These are phyloP conservation scores for Flaveria bidentis DNA, from an alignment of 129 eudicot species.

Conservation along the genomic window DNA sequence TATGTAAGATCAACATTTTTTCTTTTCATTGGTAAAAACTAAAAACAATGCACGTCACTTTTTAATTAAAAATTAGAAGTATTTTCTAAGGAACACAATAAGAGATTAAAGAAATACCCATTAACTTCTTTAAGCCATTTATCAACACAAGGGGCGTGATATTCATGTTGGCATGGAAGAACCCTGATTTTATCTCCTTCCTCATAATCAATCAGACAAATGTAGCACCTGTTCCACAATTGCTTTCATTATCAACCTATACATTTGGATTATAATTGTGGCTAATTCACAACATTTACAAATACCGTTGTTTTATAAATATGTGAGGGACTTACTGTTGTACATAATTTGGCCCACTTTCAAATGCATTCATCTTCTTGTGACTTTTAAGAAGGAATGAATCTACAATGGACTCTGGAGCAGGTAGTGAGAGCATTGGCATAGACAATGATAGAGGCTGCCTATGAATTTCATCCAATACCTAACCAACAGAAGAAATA, in stretches of 20 bases:
- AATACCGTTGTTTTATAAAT: neutral
- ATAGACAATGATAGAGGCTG: conserved; percentile 70
- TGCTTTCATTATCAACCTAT: conserved; percentile 14
- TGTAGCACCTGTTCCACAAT: conserved; percentile 57
- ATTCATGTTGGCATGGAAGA: conserved; percentile 76
- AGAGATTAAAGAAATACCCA: conserved; percentile 44
- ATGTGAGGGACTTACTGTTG: conserved; percentile 66
- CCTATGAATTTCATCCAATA: conserved; percentile 81
- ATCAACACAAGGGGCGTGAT: conserved; percentile 59
- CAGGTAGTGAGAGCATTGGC: conserved; percentile 65
- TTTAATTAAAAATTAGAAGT: neutral
- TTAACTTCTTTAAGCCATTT: conserved; percentile 85
- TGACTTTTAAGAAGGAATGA: conserved; percentile 66
- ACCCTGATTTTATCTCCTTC: conserved; percentile 70
- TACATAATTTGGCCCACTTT: conserved; percentile 49
- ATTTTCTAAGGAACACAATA: neutral
- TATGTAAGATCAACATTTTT: neutral
- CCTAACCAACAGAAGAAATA: conserved; percentile 42
- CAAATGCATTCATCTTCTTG: conserved; percentile 47
- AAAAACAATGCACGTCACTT: neutral
- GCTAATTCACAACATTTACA: conserved; percentile 3
- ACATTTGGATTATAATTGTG: conserved; percentile 7
- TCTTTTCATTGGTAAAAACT: neutral
- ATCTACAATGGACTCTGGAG: conserved; percentile 81
- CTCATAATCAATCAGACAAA: conserved; percentile 69